Base-by-base conservation (phyloP, 768 basidiomycete genomes). In the Phaeotremella skinneri region DNA sequence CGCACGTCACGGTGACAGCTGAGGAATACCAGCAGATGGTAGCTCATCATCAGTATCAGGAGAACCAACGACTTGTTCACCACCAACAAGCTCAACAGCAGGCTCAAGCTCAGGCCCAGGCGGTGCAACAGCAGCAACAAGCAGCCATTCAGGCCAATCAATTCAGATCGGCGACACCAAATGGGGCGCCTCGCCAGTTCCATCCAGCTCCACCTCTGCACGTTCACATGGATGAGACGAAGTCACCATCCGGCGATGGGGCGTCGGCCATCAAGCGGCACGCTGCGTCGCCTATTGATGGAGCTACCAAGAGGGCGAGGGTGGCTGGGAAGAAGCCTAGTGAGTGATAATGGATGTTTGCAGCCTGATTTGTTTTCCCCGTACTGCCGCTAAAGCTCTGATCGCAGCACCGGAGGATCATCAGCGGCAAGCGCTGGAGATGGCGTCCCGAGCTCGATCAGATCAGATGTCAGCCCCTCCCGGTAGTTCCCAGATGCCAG, bases 341-440 rank as follows among this genome's bases (percentile, higher is more conserved):
- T 65, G 48, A 65, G 64, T 56, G 23, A 20, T 21, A 9, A 41
- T 57, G n/a, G 4, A 9, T 25, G 3, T 21, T 4, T 11, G n/a
- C 23, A 16, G 25, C 5, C 29, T 21, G 13, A 39, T 11, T 21
- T 42, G 26, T 21, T 3, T 2, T 2, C n/a, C 14, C n/a, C n/a
- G n/a, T n/a, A n/a, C n/a, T n/a, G 43, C 23, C 23, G 43, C 11
- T 13, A 20, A 13, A 14, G 7, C 11, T 6, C 13, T 6, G 23
- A 45, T 25, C 20, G 14, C 26, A 65, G 64, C 64, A 5, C 64
- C 64, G 2, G 64, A 65, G 43, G 64, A 65, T 2, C 64, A 65
- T 27, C 64, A 58, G 31, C 29, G 64, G 21, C 64, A 65, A 59
- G 64, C 64, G 23, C 21, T 61, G 6, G 64, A 65, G 41, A n/a